Base-by-base conservation (phyloP, 108 stramenopile species). In the Cyclostephanos invisitatus region DNA sequence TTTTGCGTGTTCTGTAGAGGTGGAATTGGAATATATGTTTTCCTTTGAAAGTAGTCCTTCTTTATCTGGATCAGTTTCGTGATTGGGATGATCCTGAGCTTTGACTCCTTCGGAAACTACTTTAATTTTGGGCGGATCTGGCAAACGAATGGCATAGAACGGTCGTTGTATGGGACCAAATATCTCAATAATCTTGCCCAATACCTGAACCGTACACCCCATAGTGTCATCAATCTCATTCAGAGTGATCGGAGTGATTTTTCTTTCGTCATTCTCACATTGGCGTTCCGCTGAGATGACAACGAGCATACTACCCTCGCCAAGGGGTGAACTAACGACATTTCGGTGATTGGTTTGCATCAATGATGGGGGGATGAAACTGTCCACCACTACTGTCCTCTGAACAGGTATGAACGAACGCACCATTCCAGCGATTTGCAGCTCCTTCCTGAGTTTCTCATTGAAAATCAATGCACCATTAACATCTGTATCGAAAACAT, bases 91-190 rank as follows among this genome's bases (percentile, higher is more conserved):
- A 21, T 24, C 51, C 24, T 53, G 22, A 53, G 20, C 24, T 53
- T 18, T 53, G 12, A 53, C 6, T 53, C 22, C 51, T 18, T 21
- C 51, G 20, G 7, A 7, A 53, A 24, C 51, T 14, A 24, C 51
- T 18, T 21, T 7, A 18, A 2, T 14, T 7, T 53, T 40, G 40
- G 62, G 53, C 25, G 72, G 63, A 60, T 83, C 77, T 10, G 73
- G 83, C 53, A 92, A 70, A 48, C 88, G 84, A 60, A 95, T 80
- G 22, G 87, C 88, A 72, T 95, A 95, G 27, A 95, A 68, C n/a
- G 94, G 94, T 69, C 81, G 66, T 15, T 84, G 72, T 4, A 95
- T 89, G 12, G 94, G 94, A 20, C 94, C 94, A 80, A 95, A 95
- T 10, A 92, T 87, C 68, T 95, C 94, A 58, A 91, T 81, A 7